Conservation (phyloP, 2,329 filamentous ascomycete species). For the Alternaria arborescens region DNA sequence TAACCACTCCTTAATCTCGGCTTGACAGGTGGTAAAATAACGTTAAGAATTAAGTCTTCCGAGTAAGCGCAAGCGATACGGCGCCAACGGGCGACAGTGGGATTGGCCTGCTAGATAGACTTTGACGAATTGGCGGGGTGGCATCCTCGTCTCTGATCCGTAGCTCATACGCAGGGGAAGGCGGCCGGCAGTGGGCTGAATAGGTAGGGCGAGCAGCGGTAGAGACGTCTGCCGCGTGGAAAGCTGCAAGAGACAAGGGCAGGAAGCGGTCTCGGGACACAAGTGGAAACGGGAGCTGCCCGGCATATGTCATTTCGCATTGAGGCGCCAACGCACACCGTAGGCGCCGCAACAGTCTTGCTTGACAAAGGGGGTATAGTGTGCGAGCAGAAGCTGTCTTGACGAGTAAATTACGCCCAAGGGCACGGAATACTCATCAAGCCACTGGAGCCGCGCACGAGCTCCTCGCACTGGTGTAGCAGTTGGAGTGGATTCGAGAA, state of each 20-base stretch:
- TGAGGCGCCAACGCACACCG: slow-evolving; percentile 41
- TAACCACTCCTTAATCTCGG: slow-evolving; percentile 52
- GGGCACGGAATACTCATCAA: slow-evolving; percentile 22
- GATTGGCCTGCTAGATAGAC: slow-evolving; percentile 38
- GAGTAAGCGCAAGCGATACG: slow-evolving; percentile 45
- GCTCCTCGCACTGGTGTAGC: slow-evolving; percentile 25
- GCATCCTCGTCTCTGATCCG: slow-evolving; percentile 35
- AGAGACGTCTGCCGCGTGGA: slow-evolving; percentile 31
- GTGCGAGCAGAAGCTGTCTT: slow-evolving; percentile 18
- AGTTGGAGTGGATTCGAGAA: slow-evolving; percentile 40
- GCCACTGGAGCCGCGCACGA: slow-evolving; percentile 39
- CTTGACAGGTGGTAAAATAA: slow-evolving; percentile 33
- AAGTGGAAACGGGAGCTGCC: slow-evolving; percentile 26
- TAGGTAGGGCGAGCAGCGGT: slow-evolving; percentile 27
- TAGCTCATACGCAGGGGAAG: slow-evolving; percentile 40
- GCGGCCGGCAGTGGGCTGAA: slow-evolving; percentile 30
- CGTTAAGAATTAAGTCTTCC: slow-evolving; percentile 27
- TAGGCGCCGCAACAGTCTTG: slow-evolving; percentile 32
- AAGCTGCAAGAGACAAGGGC: slow-evolving; percentile 27
- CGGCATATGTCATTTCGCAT: slow-evolving; percentile 45
- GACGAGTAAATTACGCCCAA: slow-evolving; percentile 38
- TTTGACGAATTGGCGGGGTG: slow-evolving; percentile 36
- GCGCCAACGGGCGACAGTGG: slow-evolving; percentile 43
- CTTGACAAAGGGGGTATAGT: slow-evolving; percentile 27
- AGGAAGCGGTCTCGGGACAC: slow-evolving; percentile 23